phyloP scores from a whole-genome alignment of 2,329 filamentous ascomycete genomes.

The Allantophomopsis cytisporea region DNA sequence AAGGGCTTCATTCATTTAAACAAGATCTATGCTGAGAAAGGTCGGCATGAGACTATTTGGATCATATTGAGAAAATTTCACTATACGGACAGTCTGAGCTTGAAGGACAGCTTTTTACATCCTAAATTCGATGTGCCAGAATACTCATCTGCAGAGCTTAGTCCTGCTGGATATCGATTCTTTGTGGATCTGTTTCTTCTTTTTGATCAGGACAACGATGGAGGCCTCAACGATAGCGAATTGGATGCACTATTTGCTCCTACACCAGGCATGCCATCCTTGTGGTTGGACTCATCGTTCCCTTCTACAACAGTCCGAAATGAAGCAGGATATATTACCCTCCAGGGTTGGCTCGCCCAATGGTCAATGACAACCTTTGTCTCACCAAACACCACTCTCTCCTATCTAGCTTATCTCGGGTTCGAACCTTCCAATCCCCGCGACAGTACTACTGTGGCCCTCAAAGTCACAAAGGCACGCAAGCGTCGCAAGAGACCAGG shows the following conservation, averaged over 20 bases:
- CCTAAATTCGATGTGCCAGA: constrained; percentile 92
- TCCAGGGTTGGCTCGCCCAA: constrained; percentile 95
- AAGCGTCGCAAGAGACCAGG: constrained; percentile 73
- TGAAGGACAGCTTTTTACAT: constrained; percentile 83
- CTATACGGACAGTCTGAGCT: constrained; percentile 86
- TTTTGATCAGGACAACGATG: constrained; percentile 96
- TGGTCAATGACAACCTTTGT: constrained; percentile 99
- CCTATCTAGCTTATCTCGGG: constrained; percentile 90
- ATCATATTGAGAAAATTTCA: constrained; percentile 90
- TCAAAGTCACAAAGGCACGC: constrained; percentile 86
- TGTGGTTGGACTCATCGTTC: constrained; percentile 82
- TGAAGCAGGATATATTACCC: constrained; percentile 85
- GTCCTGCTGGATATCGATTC: constrained; percentile 88
- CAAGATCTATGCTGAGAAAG: constrained; percentile 93
- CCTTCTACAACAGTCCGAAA: constrained; percentile 90
- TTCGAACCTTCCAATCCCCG: constrained; percentile 75
- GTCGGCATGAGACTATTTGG: constrained; percentile 96
- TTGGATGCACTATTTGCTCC: constrained; percentile 80
- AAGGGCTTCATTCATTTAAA: constrained; percentile 81
- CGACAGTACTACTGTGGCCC: constrained; percentile 64
- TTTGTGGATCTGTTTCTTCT: constrained; percentile 93
- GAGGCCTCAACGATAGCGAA: constrained; percentile 77
- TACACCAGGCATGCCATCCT: constrained; percentile 75
- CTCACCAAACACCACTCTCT: constrained; percentile 85
- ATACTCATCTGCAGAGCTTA: constrained; percentile 84